Conservation (phyloP, 257 asterid genomes). For the Vinca minor region DNA sequence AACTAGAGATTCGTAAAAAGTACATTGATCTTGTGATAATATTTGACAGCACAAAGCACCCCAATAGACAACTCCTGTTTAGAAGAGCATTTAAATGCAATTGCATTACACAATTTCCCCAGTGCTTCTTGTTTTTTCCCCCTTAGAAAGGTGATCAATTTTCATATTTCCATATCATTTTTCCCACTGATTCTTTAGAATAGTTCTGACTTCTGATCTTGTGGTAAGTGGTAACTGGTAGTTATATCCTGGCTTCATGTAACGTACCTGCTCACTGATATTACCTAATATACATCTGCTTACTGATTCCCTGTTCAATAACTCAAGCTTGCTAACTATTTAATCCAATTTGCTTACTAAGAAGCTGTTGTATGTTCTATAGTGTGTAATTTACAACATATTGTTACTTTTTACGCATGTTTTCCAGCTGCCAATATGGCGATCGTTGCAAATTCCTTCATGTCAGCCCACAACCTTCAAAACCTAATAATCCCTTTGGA, state of each 20-base stretch:
- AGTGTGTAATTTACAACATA: not conserved
- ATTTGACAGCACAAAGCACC: not conserved
- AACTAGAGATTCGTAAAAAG: not conserved
- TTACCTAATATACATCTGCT: not conserved
- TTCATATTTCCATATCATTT: not conserved
- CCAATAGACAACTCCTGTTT: not conserved
- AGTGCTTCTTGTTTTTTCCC: not conserved
- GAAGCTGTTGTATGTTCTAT: slow-evolving; percentile 4
- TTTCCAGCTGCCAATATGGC: slow-evolving; percentile 68
- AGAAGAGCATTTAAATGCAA: too few species aligned
- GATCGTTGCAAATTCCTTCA: slow-evolving; percentile 68
- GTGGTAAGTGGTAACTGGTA: not conserved
- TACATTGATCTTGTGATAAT: not conserved
- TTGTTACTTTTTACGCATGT: slow-evolving; percentile 26
- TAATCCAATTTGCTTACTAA: not conserved
- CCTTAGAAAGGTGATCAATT: not conserved
- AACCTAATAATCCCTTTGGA: slow-evolving; percentile 58
- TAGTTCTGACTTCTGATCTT: too few species aligned
- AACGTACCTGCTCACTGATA: not conserved
- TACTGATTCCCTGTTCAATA: not conserved
- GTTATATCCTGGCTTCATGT: not conserved
- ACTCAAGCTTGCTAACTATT: not conserved
- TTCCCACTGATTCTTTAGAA: slow-evolving; percentile 3
- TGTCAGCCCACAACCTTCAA: slow-evolving; percentile 46
- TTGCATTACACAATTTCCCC: not conserved